These are phyloP conservation scores for Tolypocladium inflatum DNA, from an alignment of 2,329 filamentous ascomycete genomes.

Conservation along the genomic window DNA sequence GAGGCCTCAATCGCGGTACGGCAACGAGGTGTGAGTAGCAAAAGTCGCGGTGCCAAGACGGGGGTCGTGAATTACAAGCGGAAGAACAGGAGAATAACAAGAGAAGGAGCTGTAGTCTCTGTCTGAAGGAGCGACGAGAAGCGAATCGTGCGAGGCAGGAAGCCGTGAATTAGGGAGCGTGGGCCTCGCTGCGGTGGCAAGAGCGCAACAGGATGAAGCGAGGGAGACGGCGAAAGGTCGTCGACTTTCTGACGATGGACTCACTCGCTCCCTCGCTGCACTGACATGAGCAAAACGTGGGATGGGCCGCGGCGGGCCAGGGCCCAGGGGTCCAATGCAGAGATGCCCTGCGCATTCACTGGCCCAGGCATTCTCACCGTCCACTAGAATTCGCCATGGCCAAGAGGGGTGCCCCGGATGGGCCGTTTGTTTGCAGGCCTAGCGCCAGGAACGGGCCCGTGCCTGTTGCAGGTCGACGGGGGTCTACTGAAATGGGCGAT, in stretches of 20 bases:
- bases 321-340: no score
- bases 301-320: not conserved
- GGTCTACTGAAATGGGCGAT: not conserved
- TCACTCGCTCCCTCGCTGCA: not conserved
- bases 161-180: not conserved
- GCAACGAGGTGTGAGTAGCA: not conserved
- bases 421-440: not conserved
- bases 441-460: not conserved
- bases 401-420: not conserved
- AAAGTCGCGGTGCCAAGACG: constrained; percentile 1
- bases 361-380: no score
- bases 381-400: not conserved
- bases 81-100: not conserved
- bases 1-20: not conserved
- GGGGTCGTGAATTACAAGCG: not conserved
- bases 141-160: constrained; percentile 2
- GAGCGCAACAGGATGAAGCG: not conserved
- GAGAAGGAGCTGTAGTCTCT: not conserved
- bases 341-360: no score
- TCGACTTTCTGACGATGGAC: constrained; percentile 1
- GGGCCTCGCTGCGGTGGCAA: constrained; percentile 1
- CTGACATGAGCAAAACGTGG: not conserved
- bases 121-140: constrained; percentile 12
- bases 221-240: not conserved
- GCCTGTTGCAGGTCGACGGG: not conserved